Conservation (phyloP, 2,329 filamentous ascomycete genomes). For the Periconia macrospinosa region DNA sequence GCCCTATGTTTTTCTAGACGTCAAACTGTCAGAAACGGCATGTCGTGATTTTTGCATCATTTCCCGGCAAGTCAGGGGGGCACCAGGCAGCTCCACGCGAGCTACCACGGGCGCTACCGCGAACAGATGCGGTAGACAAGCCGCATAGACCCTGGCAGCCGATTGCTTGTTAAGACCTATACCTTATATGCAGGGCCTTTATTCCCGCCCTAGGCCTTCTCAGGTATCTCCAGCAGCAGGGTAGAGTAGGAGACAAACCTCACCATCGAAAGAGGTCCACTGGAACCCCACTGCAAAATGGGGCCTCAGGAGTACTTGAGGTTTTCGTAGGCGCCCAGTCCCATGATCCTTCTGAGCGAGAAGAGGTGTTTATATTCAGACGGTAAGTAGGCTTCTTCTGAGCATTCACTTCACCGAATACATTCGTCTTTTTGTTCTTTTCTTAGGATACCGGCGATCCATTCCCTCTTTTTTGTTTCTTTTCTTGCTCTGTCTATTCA, state of each 20-base stretch:
- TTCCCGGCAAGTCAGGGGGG: not conserved
- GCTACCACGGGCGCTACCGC: not conserved
- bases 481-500: slow-evolving; percentile 13
- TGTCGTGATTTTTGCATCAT: slow-evolving; percentile 4
- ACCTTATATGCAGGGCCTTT: not conserved
- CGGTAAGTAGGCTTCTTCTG: not conserved
- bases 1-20: not conserved
- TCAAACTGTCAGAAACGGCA: slow-evolving; percentile 5
- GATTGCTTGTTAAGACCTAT: slow-evolving; percentile 1
- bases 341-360: not conserved
- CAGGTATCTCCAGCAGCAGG: not conserved
- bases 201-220: not conserved
- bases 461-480: slow-evolving; percentile 16
- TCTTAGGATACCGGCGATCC: slow-evolving; percentile 10
- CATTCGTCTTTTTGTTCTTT: slow-evolving; percentile 4
- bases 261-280: slow-evolving; percentile 5
- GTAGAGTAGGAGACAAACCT: slow-evolving; percentile 1
- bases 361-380: slow-evolving; percentile 1
- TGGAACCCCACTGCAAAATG: slow-evolving; percentile 1
- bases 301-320: slow-evolving; percentile 3
- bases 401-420: not conserved
- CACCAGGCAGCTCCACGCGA: slow-evolving; percentile 3
- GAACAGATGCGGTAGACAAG: not conserved
- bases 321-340: slow-evolving; percentile 2
- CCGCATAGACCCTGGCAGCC: not conserved